Evolutionary conservation across 371 early-diverging fungal species (phyloP).

Genomic region (Rhizopus microsporus): DNA sequence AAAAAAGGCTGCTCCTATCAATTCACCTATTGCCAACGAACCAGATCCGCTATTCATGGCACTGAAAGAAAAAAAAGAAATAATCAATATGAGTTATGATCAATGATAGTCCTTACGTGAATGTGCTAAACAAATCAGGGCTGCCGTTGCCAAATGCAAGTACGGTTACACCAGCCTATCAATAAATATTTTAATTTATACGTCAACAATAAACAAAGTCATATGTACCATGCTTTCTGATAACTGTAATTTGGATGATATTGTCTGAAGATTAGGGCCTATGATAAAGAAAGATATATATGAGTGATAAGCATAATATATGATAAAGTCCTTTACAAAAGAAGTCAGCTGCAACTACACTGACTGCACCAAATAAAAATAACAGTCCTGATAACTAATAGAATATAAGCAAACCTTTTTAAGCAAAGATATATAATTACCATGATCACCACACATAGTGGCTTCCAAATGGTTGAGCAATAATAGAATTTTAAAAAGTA

Average conservation of each 20-base stretch:
- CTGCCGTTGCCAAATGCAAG: constrained; percentile 87
- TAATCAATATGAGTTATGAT: not conserved
- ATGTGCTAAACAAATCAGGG: constrained; percentile 80
- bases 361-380: constrained; percentile 62
- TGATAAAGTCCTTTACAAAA: constrained; percentile 52
- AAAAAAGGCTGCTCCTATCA: constrained; percentile 81
- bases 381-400: constrained; percentile 35
- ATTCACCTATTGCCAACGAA: constrained; percentile 79
- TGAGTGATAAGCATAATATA: not conserved
- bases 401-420: not conserved
- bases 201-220: not conserved
- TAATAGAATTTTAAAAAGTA: constrained; percentile 61
- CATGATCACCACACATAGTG: constrained; percentile 37
- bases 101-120: constrained; percentile 33
- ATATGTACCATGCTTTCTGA: constrained; percentile 68
- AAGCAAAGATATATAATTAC: constrained; percentile 7
- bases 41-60: constrained; percentile 75
- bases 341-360: constrained; percentile 70
- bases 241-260: constrained; percentile 58
- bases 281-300: not conserved
- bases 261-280: constrained; percentile 63
- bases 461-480: constrained; percentile 51
- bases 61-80: constrained; percentile 26
- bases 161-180: constrained; percentile 83
- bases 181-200: constrained; percentile 9